Evolutionary conservation across 1,284 basidiomycete genomes (phyloP).

Genomic region (Ceratobasidium sp.): DNA sequence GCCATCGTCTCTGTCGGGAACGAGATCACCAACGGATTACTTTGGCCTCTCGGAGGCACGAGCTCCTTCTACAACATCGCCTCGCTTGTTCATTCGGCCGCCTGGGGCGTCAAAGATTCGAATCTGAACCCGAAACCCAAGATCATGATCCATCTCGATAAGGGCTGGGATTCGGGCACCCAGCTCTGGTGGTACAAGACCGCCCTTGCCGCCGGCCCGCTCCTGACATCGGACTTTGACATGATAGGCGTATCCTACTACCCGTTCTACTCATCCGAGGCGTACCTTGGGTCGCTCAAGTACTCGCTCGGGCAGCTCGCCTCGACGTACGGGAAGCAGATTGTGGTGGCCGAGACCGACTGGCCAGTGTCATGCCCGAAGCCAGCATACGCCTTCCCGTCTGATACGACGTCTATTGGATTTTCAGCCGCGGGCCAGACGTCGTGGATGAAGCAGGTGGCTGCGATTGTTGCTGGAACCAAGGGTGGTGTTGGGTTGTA

Average conservation of each 20-base stretch:
- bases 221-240: slow-evolving; percentile 66
- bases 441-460: slow-evolving; percentile 67
- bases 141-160: slow-evolving; percentile 72
- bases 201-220: slow-evolving; percentile 67
- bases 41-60: slow-evolving; percentile 71
- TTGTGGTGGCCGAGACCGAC: slow-evolving; percentile 74
- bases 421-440: slow-evolving; percentile 67
- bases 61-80: slow-evolving; percentile 68
- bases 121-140: slow-evolving; percentile 62
- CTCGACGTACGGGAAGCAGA: slow-evolving; percentile 65
- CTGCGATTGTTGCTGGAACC: slow-evolving; percentile 61
- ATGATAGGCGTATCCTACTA: slow-evolving; percentile 74
- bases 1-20: slow-evolving; percentile 48
- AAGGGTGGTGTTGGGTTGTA: slow-evolving; percentile 60
- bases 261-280: slow-evolving; percentile 71
- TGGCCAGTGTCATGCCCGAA: slow-evolving; percentile 67
- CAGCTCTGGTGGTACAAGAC: slow-evolving; percentile 66
- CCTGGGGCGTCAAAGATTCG: slow-evolving; percentile 60
- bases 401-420: slow-evolving; percentile 61
- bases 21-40: slow-evolving; percentile 63
- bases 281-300: slow-evolving; percentile 65
- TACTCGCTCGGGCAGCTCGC: slow-evolving; percentile 66
- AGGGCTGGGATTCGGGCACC: slow-evolving; percentile 68
- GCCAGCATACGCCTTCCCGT: slow-evolving; percentile 61
- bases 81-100: slow-evolving; percentile 71